phyloP scores from a whole-genome alignment of 148 eudicot genomes.

The Heliosperma pusillum region DNA sequence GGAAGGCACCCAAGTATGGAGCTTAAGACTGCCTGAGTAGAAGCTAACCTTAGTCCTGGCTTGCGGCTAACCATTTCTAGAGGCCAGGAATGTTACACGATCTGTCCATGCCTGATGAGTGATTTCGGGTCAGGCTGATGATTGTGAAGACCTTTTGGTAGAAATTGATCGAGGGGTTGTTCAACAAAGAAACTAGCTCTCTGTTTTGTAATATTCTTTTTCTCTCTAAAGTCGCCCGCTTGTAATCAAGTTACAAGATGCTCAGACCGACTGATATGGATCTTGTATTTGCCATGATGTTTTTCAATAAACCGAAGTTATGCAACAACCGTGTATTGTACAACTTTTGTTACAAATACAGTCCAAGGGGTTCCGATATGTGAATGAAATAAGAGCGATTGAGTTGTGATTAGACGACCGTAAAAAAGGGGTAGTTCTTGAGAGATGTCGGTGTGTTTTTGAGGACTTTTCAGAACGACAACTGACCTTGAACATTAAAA shows the following conservation, averaged over 20 bases:
- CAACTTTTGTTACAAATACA: background rate
- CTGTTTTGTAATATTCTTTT: background rate
- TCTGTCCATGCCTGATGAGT: background rate
- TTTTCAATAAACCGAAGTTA: background rate
- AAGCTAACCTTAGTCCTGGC: background rate
- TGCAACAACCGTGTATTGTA: background rate
- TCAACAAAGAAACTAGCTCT: background rate
- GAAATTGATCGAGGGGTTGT: background rate
- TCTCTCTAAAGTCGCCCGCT: background rate
- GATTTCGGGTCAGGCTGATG: background rate
- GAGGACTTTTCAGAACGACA: background rate
- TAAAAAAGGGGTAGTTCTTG: no score
- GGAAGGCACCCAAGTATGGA: conserved; percentile 99
- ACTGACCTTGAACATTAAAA: background rate
- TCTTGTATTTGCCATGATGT: background rate
- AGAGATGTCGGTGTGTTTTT: no score
- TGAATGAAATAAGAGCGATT: background rate
- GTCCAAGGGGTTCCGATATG: background rate
- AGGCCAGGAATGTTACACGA: background rate
- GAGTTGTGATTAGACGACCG: background rate
- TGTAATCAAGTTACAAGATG: background rate
- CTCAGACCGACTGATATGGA: background rate
- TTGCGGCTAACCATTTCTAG: background rate
- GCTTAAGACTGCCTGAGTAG: conserved; percentile 40
- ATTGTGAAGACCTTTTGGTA: background rate